These are phyloP conservation scores for Fusarium sp. DNA, from an alignment of 2,329 filamentous ascomycete species.

Conservation along the genomic window DNA sequence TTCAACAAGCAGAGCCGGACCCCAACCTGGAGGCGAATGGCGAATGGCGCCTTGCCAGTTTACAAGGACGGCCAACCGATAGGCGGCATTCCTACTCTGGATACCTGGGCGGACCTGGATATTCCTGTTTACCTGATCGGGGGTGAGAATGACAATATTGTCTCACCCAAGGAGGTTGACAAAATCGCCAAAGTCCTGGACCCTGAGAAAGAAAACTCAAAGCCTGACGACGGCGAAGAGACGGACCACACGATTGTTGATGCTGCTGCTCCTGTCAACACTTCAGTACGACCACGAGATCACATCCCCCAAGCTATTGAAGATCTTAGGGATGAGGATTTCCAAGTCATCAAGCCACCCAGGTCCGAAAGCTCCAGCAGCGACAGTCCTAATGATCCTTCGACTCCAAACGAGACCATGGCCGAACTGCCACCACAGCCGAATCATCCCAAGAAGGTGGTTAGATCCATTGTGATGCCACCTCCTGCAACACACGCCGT, in stretches of 20 bases:
- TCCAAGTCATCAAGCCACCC: conserved; percentile 35
- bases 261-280: conserved; percentile 61
- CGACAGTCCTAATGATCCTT: conserved; percentile 58
- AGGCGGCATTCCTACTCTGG: conserved; percentile 76
- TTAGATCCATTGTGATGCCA: conserved; percentile 79
- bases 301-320: conserved; percentile 53
- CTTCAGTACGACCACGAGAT: conserved; percentile 46
- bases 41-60: conserved; percentile 74
- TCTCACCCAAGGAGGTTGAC: conserved; percentile 76
- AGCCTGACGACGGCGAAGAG: conserved; percentile 42
- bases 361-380: conserved; percentile 46
- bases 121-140: conserved; percentile 83
- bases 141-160: conserved; percentile 81
- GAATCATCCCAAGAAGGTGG: conserved; percentile 61
- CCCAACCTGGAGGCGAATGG: conserved; percentile 85
- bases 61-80: conserved; percentile 64
- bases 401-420: conserved; percentile 58
- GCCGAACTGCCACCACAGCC: conserved; percentile 61
- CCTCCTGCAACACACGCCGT: conserved; percentile 85
- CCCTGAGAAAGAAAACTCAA: conserved; percentile 12
- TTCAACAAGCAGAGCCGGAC: conserved; percentile 89
- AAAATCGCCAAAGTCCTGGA: conserved; percentile 68
- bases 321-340: conserved; percentile 43
- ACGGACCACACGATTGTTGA: conserved; percentile 53
- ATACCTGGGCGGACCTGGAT: conserved; percentile 78